Evolutionary conservation across 148 eudicot species (phyloP).

Genomic region (Cornus kousa): DNA sequence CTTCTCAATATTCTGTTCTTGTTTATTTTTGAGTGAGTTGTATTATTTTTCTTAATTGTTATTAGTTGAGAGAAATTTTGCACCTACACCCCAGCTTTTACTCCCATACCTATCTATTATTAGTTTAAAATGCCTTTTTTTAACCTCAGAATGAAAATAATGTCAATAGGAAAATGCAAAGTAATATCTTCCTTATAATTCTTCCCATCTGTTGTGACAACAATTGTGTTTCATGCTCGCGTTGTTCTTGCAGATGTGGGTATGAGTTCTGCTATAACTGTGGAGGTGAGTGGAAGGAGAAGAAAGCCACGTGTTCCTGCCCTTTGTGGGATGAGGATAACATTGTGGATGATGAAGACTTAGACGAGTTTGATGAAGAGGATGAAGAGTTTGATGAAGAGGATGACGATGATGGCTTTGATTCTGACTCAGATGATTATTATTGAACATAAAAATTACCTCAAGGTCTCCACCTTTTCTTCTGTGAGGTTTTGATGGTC

Average conservation of each 20-base stretch:
- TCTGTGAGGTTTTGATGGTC: not conserved
- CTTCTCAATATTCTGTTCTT: too few species aligned
- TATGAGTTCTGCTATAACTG: slow-evolving; percentile 58
- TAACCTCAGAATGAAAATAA: too few species aligned
- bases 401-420: slow-evolving; percentile 14
- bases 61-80: too few species aligned
- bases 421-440: slow-evolving; percentile 23
- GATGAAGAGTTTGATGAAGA: slow-evolving; percentile 19
- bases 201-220: not conserved
- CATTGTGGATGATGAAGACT: slow-evolving; percentile 21
- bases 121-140: too few species aligned
- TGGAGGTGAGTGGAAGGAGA: slow-evolving; percentile 56
- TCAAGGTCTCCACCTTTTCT: not conserved
- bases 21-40: too few species aligned
- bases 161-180: too few species aligned
- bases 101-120: too few species aligned
- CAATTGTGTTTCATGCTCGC: not conserved
- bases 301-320: slow-evolving; percentile 53
- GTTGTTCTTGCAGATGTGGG: slow-evolving; percentile 40
- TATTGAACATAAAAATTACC: not conserved
- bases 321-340: slow-evolving; percentile 50
- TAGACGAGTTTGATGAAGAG: slow-evolving; percentile 21
- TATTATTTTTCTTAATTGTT: too few species aligned
- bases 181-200: too few species aligned
- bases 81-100: too few species aligned